These are phyloP conservation scores for Phytophthora pistaciae DNA, from an alignment of 352 stramenopile genomes.

Conservation along the genomic window DNA sequence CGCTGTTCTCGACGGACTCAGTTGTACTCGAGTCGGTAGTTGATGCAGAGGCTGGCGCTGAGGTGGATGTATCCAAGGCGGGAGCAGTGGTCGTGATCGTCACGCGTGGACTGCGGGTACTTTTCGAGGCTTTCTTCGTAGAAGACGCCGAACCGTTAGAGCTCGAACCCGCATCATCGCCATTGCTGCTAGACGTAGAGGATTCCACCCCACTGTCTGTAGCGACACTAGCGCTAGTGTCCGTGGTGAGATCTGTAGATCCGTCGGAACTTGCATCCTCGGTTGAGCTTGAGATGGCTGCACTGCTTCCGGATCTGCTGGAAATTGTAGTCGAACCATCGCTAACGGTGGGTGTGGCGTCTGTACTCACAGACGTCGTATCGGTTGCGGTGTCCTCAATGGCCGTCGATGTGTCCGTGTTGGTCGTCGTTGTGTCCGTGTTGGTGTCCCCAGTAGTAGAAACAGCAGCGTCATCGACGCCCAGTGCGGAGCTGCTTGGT, in stretches of 20 bases:
- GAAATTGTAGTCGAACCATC: background rate
- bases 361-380: background rate
- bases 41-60: too few relatives aligned
- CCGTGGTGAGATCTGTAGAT: background rate
- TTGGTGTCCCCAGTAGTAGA: background rate
- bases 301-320: background rate
- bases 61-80: background rate
- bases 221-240: background rate
- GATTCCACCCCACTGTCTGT: background rate
- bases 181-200: background rate
- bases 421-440: background rate
- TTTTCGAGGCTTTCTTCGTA: background rate
- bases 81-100: conserved; percentile 4
- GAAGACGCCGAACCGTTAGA: background rate
- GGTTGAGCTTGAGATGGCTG: background rate
- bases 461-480: background rate
- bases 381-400: background rate
- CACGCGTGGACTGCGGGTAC: background rate
- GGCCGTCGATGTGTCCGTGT: background rate
- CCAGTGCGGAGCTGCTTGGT: background rate
- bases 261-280: background rate
- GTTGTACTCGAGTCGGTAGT: background rate
- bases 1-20: background rate
- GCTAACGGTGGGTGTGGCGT: background rate
- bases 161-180: background rate